Conservation (phyloP, 1,139 yeast species). For the Blastobotrys proliferans region DNA sequence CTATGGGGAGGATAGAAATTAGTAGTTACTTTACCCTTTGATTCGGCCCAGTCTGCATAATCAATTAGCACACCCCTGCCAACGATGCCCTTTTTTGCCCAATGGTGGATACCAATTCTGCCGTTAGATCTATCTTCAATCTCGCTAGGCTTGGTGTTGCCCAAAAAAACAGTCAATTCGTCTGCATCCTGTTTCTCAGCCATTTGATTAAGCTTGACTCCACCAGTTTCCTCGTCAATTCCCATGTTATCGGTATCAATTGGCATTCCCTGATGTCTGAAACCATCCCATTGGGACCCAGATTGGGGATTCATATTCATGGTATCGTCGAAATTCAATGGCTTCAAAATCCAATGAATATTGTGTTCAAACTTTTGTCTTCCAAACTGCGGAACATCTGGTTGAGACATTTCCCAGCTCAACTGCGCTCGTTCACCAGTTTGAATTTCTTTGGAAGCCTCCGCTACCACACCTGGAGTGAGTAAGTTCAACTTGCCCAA, state of each 20-base stretch:
- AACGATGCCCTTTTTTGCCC: conserved; percentile 32
- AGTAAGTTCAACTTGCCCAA: conserved; percentile 23
- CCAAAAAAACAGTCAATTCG: conserved; percentile 21
- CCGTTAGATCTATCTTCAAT: conserved; percentile 19
- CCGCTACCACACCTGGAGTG: conserved; percentile 22
- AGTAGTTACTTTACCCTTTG: conserved; percentile 21
- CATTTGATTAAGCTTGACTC: too few relatives aligned
- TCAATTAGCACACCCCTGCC: conserved; percentile 34
- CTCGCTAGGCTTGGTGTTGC: conserved; percentile 26
- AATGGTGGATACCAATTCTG: conserved; percentile 31
- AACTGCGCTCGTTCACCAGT: conserved; percentile 23
- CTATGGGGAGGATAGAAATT: conserved; percentile 25
- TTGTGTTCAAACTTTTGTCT: conserved; percentile 4
- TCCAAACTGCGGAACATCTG: conserved; percentile 20
- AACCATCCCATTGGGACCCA: conserved; percentile 36
- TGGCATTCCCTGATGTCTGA: conserved; percentile 30
- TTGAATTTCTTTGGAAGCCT: conserved; percentile 17
- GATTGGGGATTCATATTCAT: conserved; percentile 31
- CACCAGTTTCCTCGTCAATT: too few relatives aligned
- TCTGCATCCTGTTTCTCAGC: conserved; percentile 11
- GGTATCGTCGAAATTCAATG: conserved; percentile 28
- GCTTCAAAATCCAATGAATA: conserved; percentile 12
- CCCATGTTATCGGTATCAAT: conserved; percentile 2
- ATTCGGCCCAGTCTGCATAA: conserved; percentile 29
- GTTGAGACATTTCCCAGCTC: conserved; percentile 20